Base-by-base conservation (phyloP, 2,329 filamentous ascomycete species). In the Cryphonectria radicalis region DNA sequence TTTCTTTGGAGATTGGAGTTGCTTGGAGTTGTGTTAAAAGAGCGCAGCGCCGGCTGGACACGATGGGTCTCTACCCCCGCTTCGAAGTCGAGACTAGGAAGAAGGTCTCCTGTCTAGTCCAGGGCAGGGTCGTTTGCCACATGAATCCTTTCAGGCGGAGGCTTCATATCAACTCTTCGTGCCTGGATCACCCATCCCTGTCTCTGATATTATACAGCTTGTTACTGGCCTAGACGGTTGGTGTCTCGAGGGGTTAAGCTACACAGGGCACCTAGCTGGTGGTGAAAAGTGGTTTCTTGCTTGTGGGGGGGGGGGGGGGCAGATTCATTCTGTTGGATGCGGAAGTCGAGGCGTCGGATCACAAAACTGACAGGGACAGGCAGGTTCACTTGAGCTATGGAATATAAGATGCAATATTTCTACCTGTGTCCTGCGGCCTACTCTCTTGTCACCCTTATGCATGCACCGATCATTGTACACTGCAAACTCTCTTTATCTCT, bases 1-100 rank as follows among this genome's bases (percentile, higher is more conserved):
- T 60, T 63, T 63, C n/a, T 59, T 68, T 73, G 46, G 50, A 70
- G 57, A 64, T 69, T 66, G 72, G 70, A 72, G 67, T 72, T 72
- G 59, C 37, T 46, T 37, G 70, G 70, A 72, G 66, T 73, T 67
- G 71, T 35, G 66, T 42, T 60, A 67, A 66, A 66, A 62, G 28
- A 28, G 55, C 57, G 50, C 50, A 43, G 59, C 32, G 59, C 32
- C 46, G 35, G 50, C 25, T 57, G 55, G 69, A 67, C 46, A 50
- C 64, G 67, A 66, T 32, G 67, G 59, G 63, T 66, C 64, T 28
- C 46, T 43, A 13, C 43, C 8, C 37, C 28, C 40, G 43, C 66
- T 71, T 69, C 46, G 43, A 65, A 67, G 55, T 63, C 62, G 69
- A 70, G 50, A 69, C 53, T 46, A 22, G 43, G 43, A 69, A 42